Evolutionary conservation across 495 filamentous ascomycete genomes (phyloP), one percentile per base, ranked within the genome.

Genomic region (Penicillium bovifimosum): DNA sequence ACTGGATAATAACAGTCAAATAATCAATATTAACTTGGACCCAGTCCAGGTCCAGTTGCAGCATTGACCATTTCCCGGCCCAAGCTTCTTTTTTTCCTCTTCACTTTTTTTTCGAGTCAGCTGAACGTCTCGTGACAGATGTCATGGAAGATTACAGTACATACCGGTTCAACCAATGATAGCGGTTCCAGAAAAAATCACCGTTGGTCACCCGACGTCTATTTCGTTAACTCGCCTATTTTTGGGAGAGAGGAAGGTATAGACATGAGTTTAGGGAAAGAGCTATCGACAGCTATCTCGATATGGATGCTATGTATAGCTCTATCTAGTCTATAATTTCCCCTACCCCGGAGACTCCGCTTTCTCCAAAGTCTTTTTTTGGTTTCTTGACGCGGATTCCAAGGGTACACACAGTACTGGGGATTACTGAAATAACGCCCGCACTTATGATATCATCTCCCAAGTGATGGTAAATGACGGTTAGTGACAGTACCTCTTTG

Each of bases 181-280:
- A 39, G 1, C 5, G 33, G 32, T 56, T 56, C 50, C 40, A 53
- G 61, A 45, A 53, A 61, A 66, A 68, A 68, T 55, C 55, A 60
- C 53, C 47, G 51, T 42, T 58, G 63, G 63, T 68, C 65, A 66
- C 60, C 62, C 62, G 65, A 68, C 63, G 59, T 47, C 18, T 18
- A 13, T 14, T 13, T 49, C 20, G 9, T 26, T 50, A 16, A 5
- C 26, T 26, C 31, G 20, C 38, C 29, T 32, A 33, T 47, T 35
- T 35, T 47, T 47, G 32, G 31, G 20, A 24, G 20, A 24, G 20
- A 13, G 24, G 32, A 34, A 11, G 32, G 13, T 9, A 6, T 31
- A 31, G 29, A 24, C 26, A n/a, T 42, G 4, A 24, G 20, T 20
- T 17, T 35, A 39, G 36, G 33, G 16, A 9, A 17, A 18, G 9